Percentiles rank a stretch among this genome's conserved stretches.
phyloP scores from a whole-genome alignment of 768 basidiomycete species.

The Lyophyllum semitale region DNA sequence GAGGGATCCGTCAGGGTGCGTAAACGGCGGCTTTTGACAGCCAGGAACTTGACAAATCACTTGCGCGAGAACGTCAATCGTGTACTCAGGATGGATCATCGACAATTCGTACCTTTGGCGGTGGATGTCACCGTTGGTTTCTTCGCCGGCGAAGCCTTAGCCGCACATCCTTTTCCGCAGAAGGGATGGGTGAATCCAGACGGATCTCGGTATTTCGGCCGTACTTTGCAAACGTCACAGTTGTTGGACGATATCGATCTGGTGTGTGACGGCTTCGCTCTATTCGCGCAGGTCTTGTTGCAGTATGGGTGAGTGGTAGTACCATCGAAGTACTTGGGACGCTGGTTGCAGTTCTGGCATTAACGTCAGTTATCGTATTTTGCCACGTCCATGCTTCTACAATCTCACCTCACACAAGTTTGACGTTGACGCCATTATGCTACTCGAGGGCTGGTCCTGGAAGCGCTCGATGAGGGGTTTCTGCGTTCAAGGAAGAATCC shows the following conservation, averaged over 20 bases:
- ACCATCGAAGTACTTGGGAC: constrained; percentile 60
- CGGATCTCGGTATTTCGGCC: constrained; percentile 62
- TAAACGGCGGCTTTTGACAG: constrained; percentile 46
- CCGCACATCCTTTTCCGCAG: constrained; percentile 64
- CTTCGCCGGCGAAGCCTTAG: constrained; percentile 1
- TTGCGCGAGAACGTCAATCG: too few species aligned
- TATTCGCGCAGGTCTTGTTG: constrained; percentile 58
- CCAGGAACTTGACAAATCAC: constrained; percentile 54
- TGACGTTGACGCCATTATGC: constrained; percentile 21
- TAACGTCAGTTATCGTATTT: constrained; percentile 5
- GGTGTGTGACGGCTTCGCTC: constrained; percentile 31
- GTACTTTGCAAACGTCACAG: constrained; percentile 60
- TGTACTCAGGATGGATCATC: too few species aligned
- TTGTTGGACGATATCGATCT: constrained; percentile 34
- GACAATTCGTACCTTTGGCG: constrained; percentile 19
- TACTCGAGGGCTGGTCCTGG: not conserved
- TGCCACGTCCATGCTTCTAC: constrained; percentile 6
- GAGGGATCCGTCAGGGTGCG: constrained; percentile 37
- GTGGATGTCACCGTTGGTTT: not conserved
- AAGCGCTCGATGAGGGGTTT: not conserved
- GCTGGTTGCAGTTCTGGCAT: constrained; percentile 53
- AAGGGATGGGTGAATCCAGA: constrained; percentile 55
- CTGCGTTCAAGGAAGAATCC: not conserved
- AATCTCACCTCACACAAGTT: constrained; percentile 52
- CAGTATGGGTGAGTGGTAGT: constrained; percentile 59